Base-by-base conservation (phyloP, 1,284 basidiomycete species). In the Ceratobasidium papillatum region DNA sequence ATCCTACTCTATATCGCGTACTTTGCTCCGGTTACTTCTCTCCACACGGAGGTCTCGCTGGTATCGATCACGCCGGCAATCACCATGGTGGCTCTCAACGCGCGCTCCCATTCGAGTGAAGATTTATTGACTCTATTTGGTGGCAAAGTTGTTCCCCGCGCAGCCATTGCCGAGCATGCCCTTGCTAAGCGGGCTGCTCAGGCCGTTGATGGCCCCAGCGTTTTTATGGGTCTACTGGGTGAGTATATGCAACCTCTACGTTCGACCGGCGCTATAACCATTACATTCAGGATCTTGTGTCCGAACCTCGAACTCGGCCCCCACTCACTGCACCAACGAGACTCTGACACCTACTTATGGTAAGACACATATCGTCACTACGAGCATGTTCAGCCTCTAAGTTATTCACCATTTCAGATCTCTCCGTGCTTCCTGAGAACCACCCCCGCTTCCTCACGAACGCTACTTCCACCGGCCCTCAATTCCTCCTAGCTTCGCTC, bases 211-310 rank as follows among this genome's bases (percentile, higher is more conserved):
- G 92, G 92, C 2, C 90, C 91, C 2, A 90, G 86, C 68, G 80
- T 92, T 36, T 88, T 89, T 78, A 80, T 93, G 61, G 92, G 91
- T 38, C 81, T 87, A 25, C 82, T 93, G 61, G 91, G 91, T 89
- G 81, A 30, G 85, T 25, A 56, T 43, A 27, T 34, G 25, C 41
- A 19, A 34, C 17, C 7, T 11, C 11, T 58, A 32, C 49, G 45
- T 45, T 14, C 2, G n/a, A 41, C 30, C 54, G 61, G 78, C 59
- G 78, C 58, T 30, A 56, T 61, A 58, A 27, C 45, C 27, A 17
- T 63, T 43, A 3, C 45, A 58, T 64, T 25, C 64, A 93, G 92
- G 92, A 14, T 93, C 92, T 14, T 94, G 92, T 78, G 82, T 87
- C n/a, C 86, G 87, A 68, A 72, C 83, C 0, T 85, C 83, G 47